phyloP scores from a whole-genome alignment of 1,284 basidiomycete genomes.

The Pseudozyma sp. region DNA sequence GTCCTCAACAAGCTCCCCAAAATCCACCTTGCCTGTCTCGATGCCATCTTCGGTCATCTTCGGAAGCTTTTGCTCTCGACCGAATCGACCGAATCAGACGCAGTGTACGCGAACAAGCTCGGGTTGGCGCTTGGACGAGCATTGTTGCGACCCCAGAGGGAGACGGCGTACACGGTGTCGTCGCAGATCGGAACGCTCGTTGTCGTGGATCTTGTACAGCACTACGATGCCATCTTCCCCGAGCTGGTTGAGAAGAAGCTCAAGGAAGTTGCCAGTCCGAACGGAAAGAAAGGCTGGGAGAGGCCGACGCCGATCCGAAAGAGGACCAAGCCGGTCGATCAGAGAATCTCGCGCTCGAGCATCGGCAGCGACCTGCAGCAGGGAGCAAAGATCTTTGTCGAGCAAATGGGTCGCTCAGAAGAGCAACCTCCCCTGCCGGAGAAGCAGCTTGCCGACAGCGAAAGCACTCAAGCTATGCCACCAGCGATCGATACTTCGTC shows the following conservation, averaged over 20 bases:
- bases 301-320: conserved; percentile 82
- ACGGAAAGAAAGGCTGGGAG: conserved; percentile 5
- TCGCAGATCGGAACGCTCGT: conserved; percentile 79
- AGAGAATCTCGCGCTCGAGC: conserved; percentile 70
- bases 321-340: conserved; percentile 86
- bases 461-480: neutral
- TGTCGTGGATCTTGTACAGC: conserved; percentile 80
- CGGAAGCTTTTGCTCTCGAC: conserved; percentile 77
- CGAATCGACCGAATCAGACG: conserved; percentile 74
- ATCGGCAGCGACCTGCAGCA: conserved; percentile 44
- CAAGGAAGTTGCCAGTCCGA: conserved; percentile 72
- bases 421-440: neutral
- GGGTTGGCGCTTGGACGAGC: conserved; percentile 86
- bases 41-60: conserved; percentile 82
- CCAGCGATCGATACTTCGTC: conserved; percentile 33
- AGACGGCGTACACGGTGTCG: conserved; percentile 85
- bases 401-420: conserved; percentile 34
- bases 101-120: conserved; percentile 85
- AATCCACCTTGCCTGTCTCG: conserved; percentile 84
- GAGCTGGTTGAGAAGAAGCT: conserved; percentile 84
- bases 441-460: too few relatives aligned
- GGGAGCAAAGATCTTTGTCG: conserved; percentile 40
- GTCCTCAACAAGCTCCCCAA: conserved; percentile 81
- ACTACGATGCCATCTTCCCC: conserved; percentile 82
- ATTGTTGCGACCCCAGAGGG: conserved; percentile 82